Conservation (phyloP, 2,329 filamentous ascomycete genomes). For the Aspergillus quadricinctus region DNA sequence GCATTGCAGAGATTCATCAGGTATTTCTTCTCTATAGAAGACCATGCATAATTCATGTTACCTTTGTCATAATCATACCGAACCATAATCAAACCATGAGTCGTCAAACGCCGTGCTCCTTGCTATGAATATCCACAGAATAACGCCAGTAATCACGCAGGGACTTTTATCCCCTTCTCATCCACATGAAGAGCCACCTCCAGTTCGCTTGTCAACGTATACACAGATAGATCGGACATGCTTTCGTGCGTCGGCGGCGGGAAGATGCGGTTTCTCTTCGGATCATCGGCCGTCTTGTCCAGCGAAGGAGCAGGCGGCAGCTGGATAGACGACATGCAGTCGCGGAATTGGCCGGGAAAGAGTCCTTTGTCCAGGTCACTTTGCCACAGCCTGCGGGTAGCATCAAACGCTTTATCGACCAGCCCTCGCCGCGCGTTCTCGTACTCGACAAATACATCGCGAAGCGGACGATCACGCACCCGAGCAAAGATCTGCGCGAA, state of each 20-base stretch:
- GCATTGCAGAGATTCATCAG: no score
- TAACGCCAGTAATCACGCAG: neutral
- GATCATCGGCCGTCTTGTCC: neutral
- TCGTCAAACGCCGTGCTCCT: neutral
- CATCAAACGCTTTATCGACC: constrained; percentile 35
- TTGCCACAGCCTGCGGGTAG: constrained; percentile 1
- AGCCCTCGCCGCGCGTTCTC: constrained; percentile 28
- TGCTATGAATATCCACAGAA: neutral
- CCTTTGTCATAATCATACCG: no score
- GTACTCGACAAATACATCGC: constrained; percentile 25
- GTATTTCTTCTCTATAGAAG: no score
- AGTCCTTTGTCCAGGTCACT: constrained; percentile 5
- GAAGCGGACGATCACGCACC: constrained; percentile 21
- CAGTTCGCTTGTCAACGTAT: constrained; percentile 1
- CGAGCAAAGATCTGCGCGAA: constrained; percentile 31
- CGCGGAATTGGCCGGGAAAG: constrained; percentile 2
- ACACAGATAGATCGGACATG: constrained; percentile 7
- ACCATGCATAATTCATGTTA: no score
- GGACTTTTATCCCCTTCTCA: neutral
- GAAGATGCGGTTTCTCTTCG: neutral
- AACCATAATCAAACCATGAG: no score
- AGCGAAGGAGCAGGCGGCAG: neutral
- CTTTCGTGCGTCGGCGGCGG: constrained; percentile 5
- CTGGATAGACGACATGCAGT: constrained; percentile 3
- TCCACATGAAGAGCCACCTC: neutral